Evolutionary conservation across 176 grass and related monocot genomes (phyloP), one percentile per base, ranked within the genome.

Genomic region (Carex pumila): DNA sequence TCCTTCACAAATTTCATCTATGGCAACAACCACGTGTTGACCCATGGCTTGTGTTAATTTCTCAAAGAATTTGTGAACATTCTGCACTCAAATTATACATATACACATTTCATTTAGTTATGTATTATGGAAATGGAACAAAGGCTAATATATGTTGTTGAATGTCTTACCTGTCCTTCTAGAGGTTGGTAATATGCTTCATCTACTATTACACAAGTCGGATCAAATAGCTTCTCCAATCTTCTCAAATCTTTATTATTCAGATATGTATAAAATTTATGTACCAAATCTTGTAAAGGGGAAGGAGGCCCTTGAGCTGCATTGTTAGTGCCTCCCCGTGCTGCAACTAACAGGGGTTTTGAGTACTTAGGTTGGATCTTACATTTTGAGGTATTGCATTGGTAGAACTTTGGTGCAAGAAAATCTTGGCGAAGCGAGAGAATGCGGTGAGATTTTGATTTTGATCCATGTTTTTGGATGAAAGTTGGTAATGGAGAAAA

Each of bases 31-130:
- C 84, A 82, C 86, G 19, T 94, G 80, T 52, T 85, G 67, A 86
- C 94, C 92, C 94, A 97, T 97, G 76, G 79, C 87, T 67, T 69
- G 45, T 76, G 91, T 92, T 54, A 97, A 65, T 84, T 83, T 81
- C 72, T 76, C 71, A 60, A 94, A 91, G 85, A 87, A 92, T 12
- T 58, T 70, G 68, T 2, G 71, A 25, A 86, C 80, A 67, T 30
- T 54, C 94, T 97, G 81, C 84, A 88, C 85, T 86, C 36, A 85
- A 49, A 37, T 30, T 45, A 22, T 52, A 37, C 52, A 69, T 21
- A 12, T 80, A 50, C 65, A 66, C 66, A 81, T 81, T 81, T 47
- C 41, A 77, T 71, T 55, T 12, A 50, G 0, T 83, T 18, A 25
- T 53, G 36, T 64, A 45, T 11, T 7, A 43, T 12, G 70, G 41